Conservation (phyloP, 2,329 filamentous ascomycete species). For the Neonectria faginata region DNA sequence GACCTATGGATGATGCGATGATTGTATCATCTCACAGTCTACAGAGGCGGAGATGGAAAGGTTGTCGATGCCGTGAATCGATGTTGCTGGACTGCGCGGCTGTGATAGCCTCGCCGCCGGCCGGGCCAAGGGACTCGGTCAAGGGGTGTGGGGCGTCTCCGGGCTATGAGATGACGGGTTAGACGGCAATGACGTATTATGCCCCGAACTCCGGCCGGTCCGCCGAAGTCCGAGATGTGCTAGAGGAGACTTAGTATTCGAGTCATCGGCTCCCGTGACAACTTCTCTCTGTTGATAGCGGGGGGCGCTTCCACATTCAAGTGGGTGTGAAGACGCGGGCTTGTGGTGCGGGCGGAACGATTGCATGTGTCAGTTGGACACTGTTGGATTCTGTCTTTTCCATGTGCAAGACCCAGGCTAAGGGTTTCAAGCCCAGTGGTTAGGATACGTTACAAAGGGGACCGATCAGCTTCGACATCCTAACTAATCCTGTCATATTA, state of each 20-base stretch:
- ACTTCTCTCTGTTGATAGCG: neutral
- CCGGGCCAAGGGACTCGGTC: conserved; percentile 11
- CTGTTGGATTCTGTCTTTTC: neutral
- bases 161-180: neutral
- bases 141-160: neutral
- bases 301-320: neutral
- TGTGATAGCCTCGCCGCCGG: conserved; percentile 23
- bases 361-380: conserved; percentile 14
- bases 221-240: conserved; percentile 9
- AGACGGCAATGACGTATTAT: neutral
- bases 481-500: neutral
- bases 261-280: conserved; percentile 1
- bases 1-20: neutral
- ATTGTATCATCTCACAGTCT: neutral
- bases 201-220: conserved; percentile 12
- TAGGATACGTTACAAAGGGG: neutral
- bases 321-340: neutral
- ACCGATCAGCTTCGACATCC: too few species aligned
- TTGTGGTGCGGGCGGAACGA: neutral
- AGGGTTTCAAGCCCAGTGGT: neutral
- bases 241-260: neutral
- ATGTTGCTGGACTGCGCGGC: neutral
- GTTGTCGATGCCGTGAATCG: conserved; percentile 1
- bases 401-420: conserved; percentile 1
- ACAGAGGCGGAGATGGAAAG: neutral